Percentiles rank a stretch among this genome's conserved stretches.
Conservation (phyloP, 306 rosid genomes). For the Abrus precatorius region DNA sequence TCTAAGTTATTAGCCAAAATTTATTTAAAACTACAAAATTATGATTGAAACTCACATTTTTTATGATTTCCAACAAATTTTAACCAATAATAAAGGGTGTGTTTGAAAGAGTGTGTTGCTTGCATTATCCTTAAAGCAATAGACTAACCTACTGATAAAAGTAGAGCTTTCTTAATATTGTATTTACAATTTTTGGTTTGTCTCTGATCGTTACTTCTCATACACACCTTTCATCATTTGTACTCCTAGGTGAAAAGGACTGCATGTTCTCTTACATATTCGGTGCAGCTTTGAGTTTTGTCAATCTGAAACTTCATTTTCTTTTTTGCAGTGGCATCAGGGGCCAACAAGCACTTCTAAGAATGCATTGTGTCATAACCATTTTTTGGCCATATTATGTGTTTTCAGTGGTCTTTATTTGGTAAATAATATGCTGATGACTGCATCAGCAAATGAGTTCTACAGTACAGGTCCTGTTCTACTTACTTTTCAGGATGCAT, state of each 20-base stretch:
- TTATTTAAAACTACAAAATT: no score
- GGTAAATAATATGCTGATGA: slow-evolving; percentile 77
- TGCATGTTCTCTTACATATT: slow-evolving; percentile 39
- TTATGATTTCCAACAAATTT: no score
- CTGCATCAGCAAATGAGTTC: slow-evolving; percentile 73
- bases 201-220: slow-evolving; percentile 21
- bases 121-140: background rate
- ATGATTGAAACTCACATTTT: no score
- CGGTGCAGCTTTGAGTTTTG: slow-evolving; percentile 39
- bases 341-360: slow-evolving; percentile 65
- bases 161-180: slow-evolving; percentile 6
- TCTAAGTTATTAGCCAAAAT: no score
- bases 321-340: slow-evolving; percentile 66
- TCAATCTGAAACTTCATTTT: slow-evolving; percentile 50
- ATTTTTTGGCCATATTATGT: slow-evolving; percentile 78
- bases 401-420: slow-evolving; percentile 81
- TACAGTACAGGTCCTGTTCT: slow-evolving; percentile 67
- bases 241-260: slow-evolving; percentile 23
- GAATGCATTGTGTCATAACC: slow-evolving; percentile 78
- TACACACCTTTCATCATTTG: slow-evolving; percentile 27
- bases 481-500: slow-evolving; percentile 82
- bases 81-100: no score
- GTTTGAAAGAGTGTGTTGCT: no score
- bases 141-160: slow-evolving; percentile 6
- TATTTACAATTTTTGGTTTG: slow-evolving; percentile 30